A percentile compares a stretch with the other conserved stretches of the same genome.
Evolutionary conservation across 352 stramenopile genomes (phyloP).

Genomic region (Phytopythium delawarense): DNA sequence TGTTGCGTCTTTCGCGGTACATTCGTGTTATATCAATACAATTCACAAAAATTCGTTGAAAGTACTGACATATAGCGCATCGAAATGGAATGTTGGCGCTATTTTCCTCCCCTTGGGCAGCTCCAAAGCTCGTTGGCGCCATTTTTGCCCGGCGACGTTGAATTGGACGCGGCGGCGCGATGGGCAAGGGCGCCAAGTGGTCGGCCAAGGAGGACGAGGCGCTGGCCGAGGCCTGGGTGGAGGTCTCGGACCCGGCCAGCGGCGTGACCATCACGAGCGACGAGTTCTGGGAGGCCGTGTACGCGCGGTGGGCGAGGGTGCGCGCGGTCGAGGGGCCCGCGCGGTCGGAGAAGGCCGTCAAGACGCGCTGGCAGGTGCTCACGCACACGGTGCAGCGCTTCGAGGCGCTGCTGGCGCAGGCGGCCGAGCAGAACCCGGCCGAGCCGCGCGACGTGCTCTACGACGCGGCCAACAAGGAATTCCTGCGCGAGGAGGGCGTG

Average conservation of each 20-base stretch:
- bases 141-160: neutral
- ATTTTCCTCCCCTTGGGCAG: neutral
- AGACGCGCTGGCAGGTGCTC: slow-evolving; percentile 14
- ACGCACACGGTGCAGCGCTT: slow-evolving; percentile 13
- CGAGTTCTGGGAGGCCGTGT: slow-evolving; percentile 14
- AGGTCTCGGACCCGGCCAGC: slow-evolving; percentile 7
- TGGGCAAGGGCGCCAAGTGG: slow-evolving; percentile 17
- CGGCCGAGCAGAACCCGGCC: neutral
- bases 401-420: slow-evolving; percentile 6
- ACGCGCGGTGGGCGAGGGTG: slow-evolving; percentile 8
- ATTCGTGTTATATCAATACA: neutral
- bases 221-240: slow-evolving; percentile 14
- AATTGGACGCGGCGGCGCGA: neutral
- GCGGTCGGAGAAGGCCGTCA: slow-evolving; percentile 16
- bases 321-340: slow-evolving; percentile 4
- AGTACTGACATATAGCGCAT: neutral
- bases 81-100: neutral
- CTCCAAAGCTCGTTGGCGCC: neutral
- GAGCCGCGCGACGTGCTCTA: slow-evolving; percentile 2
- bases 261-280: slow-evolving; percentile 9
- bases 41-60: neutral
- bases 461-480: slow-evolving; percentile 7
- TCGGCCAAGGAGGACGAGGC: slow-evolving; percentile 10
- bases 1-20: neutral
- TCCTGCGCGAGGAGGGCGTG: slow-evolving; percentile 5